Evolutionary conservation across 2,329 filamentous ascomycete genomes (phyloP).

Genomic region (Aureobasidium namibiae): DNA sequence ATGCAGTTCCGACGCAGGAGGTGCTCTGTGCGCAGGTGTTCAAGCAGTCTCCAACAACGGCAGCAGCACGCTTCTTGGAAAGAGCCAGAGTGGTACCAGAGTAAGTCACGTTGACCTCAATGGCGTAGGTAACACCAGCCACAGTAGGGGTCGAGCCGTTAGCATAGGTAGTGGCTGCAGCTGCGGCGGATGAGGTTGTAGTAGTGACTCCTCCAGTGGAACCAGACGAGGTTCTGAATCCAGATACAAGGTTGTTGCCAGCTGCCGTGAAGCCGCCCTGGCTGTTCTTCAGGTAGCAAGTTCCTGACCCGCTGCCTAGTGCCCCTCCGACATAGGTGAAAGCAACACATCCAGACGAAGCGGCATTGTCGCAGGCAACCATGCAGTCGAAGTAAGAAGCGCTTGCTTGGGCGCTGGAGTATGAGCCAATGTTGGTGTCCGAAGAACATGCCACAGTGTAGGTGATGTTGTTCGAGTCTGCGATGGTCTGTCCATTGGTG

Average conservation of each 20-base stretch:
- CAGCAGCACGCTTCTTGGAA: background rate
- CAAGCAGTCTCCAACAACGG: background rate
- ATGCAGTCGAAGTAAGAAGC: conserved; percentile 15
- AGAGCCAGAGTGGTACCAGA: background rate
- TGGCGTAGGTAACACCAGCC: background rate
- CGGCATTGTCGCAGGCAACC: conserved; percentile 10
- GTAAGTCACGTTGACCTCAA: background rate
- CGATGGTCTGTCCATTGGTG: conserved; percentile 10
- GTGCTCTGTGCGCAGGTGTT: background rate
- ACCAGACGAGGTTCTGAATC: background rate
- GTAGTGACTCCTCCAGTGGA: background rate
- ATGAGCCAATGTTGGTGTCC: conserved; percentile 6
- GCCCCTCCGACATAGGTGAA: conserved; percentile 15
- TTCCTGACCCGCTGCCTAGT: conserved; percentile 1
- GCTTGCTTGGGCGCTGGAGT: conserved; percentile 1
- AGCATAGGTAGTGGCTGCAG: conserved; percentile 13
- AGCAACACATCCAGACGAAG: conserved; percentile 5
- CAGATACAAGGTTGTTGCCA: conserved; percentile 10
- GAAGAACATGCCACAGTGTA: conserved; percentile 11
- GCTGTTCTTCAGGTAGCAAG: conserved; percentile 11
- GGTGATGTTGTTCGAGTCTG: conserved; percentile 6
- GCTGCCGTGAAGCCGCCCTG: background rate
- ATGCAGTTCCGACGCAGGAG: background rate
- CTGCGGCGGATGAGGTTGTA: conserved; percentile 12
- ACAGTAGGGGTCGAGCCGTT: background rate